Base-by-base conservation (phyloP, 805 yeast genomes). In the Wickerhamomyces bovis region DNA sequence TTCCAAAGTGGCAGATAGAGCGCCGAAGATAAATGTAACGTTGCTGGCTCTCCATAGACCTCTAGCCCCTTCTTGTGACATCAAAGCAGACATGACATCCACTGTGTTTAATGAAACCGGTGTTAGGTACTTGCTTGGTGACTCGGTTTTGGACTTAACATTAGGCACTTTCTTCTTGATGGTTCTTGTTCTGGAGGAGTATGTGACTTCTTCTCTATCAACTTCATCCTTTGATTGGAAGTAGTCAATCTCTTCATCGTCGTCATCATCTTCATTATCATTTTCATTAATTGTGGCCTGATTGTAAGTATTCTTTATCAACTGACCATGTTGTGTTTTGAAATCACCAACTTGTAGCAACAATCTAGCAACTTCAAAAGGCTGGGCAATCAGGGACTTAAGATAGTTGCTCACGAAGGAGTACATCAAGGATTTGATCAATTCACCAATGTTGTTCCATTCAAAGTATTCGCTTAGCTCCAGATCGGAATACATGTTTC, bases 281-380 rank as follows among this genome's bases (percentile, higher is more conserved):
- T 53, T 54, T 18, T 53, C 57, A 25, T 53, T 18, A 48, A 59
- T 41, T 9, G 45, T 46, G 10, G 42, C 53, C 22, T 53, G 53
- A 42, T 48, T 44, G 44, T 44, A 28, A 43, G 42, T 46, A 21
- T 39, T 50, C 40, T 23, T 40, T 13, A 28, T 28, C 45, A 39
- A 33, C 13, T 44, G 13, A 1, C n/a, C 39, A 25, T 39, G 43
- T 10, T 30, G 35, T 23, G 67, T 64, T 20, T 62, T 60, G 60
- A 84, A 82, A 28, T 75, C 77, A 4, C 95, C 95, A 13, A 87
- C 84, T 64, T 94, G 98, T 47, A 89, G 66, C 23, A 90, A 70
- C 53, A 88, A 72, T 46, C 92, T 73, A 6, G 86, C 78, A 16
- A 87, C 84, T 55, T 92, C 97, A 64, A 90, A 83, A 2, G 99